Evolutionary conservation across 2,329 filamentous ascomycete species (phyloP), one percentile per base, ranked within the genome.

Genomic region (Cladophialophora chaetospira): DNA sequence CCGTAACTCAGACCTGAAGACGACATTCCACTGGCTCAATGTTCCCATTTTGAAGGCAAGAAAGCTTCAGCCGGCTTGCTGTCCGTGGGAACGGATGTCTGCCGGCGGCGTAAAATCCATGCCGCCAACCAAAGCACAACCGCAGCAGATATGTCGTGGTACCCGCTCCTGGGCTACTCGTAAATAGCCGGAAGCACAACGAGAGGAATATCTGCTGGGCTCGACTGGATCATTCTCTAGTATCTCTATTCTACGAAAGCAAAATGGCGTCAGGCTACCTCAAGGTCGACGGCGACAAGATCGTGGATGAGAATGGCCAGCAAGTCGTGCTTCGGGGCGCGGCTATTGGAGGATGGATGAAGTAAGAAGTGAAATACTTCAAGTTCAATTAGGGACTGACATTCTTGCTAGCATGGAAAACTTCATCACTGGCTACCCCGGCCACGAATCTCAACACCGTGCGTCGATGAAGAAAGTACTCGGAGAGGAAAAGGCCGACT

Each of bases 381-480:
- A 1, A 15, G 23, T 4, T n/a, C 2, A 21, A 17, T 4, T 9
- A 28, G 10, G 13, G 29, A 28, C 43, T 47, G 21, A 46, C 19
- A 13, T 29, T n/a, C 19, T n/a, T n/a, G 11, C 15, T 31, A 54
- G 51, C 55, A 82, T 82, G 79, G 81, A 84, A 67, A 84, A 84
- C 66, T 85, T 85, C 72, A 85, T 85, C 61, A 84, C 80, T 1
- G 83, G 83, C 8, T 85, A 79, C 57, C 73, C 81, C 6, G 83
- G 80, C 15, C 80, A 82, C 45, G 83, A 86, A 65, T 73, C 73
- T 25, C 75, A 84, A 60, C 80, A 83, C 57, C 78, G 82, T 10
- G 75, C 75, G 2, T 76, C 80, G 1, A 77, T 85, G 69, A 70
- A 8, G 23, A 46, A 77, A 55, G 78, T 81, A 0, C 70, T 85